phyloP scores from a whole-genome alignment of 176 grass and related monocot genomes.

The Paspalum vaginatum region DNA sequence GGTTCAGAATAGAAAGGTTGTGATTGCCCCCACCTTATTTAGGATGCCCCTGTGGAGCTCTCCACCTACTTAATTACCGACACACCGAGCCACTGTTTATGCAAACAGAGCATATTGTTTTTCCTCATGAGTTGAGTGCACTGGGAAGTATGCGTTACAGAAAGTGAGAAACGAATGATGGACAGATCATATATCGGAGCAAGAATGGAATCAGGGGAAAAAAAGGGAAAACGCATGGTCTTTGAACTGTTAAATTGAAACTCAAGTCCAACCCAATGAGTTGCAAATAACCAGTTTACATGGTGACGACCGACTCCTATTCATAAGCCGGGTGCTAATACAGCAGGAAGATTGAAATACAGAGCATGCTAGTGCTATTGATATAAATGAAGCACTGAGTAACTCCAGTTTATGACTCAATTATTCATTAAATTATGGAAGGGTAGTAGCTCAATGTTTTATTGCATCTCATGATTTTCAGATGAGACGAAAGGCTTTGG shows the following conservation, averaged over 20 bases:
- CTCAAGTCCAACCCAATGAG: not conserved
- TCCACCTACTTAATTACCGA: too few relatives aligned
- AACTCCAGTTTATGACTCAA: not conserved
- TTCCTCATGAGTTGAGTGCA: too few relatives aligned
- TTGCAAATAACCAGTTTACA: not conserved
- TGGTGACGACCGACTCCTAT: not conserved
- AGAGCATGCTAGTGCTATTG: too few relatives aligned
- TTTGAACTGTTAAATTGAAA: not conserved
- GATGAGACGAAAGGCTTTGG: constrained; percentile 51
- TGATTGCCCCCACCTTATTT: too few relatives aligned
- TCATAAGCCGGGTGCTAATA: not conserved
- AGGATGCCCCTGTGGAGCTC: too few relatives aligned
- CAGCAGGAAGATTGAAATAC: not conserved
- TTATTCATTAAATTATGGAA: not conserved
- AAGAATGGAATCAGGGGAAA: not conserved
- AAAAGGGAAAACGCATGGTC: not conserved
- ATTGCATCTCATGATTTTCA: not conserved
- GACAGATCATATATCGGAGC: too few relatives aligned
- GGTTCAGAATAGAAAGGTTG: too few relatives aligned
- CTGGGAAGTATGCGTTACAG: too few relatives aligned
- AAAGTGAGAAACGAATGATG: too few relatives aligned
- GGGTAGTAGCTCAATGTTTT: not conserved
- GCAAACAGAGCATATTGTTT: too few relatives aligned
- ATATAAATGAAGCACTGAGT: not conserved
- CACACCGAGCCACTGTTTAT: too few relatives aligned